Percentiles rank a stretch among this genome's conserved stretches.
Conservation (phyloP, 2,329 filamentous ascomycete genomes). For the Monilinia fructigena region DNA sequence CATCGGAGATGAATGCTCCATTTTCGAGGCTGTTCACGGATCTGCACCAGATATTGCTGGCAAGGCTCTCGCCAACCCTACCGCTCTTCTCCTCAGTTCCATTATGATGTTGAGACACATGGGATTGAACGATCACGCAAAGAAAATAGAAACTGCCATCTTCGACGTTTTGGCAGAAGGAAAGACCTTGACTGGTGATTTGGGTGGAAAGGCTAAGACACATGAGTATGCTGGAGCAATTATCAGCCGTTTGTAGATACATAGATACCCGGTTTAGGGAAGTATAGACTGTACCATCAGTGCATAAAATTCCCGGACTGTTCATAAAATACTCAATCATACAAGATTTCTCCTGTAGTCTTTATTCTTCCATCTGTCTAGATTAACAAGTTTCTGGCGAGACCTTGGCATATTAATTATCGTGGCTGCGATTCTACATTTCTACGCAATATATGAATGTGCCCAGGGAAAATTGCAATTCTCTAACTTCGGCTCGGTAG, state of each 20-base stretch:
- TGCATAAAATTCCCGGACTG: conserved; percentile 14
- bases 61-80: conserved; percentile 95
- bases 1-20: conserved; percentile 98
- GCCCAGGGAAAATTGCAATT: too few species aligned
- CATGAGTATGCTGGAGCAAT: conserved; percentile 91
- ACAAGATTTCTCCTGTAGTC: conserved; percentile 24
- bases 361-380: not conserved
- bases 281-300: conserved; percentile 39
- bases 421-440: not conserved
- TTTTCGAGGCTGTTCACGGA: conserved; percentile 99
- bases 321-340: conserved; percentile 30
- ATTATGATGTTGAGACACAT: conserved; percentile 99
- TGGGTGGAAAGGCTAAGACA: conserved; percentile 95
- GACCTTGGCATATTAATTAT: not conserved
- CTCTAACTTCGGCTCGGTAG: too few species aligned
- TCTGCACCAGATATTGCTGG: conserved; percentile 95
- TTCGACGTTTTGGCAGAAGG: conserved; percentile 95
- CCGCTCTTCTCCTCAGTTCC: conserved; percentile 87
- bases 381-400: not conserved
- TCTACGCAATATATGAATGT: not conserved
- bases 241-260: conserved; percentile 53
- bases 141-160: conserved; percentile 88
- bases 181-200: conserved; percentile 92
- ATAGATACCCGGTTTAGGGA: conserved; percentile 33
- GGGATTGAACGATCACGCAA: conserved; percentile 80